Evolutionary conservation across 768 basidiomycete species (phyloP), one percentile per base, ranked within the genome.

Genomic region (Rhizopogon sp.): DNA sequence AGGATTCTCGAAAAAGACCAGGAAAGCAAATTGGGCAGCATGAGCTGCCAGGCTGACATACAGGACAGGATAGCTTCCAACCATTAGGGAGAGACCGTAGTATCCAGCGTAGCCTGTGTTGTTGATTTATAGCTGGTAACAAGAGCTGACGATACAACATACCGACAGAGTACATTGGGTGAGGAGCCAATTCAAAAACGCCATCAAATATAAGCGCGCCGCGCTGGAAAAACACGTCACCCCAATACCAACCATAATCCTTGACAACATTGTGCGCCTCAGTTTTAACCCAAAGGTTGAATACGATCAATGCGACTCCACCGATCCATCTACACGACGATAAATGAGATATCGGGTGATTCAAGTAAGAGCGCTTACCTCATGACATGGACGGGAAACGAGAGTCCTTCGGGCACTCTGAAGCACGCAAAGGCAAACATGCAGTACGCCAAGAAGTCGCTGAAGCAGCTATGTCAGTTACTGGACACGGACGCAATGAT

Each of bases 241-340:
- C 94, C 93, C 93, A 93, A 69, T 94, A 98, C 94, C 93, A 98
- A 14, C 94, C 95, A 61, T 96, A 98, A 65, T 98, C 96, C 63
- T 97, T 98, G 57, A 98, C 94, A 47, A 98, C 93, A 52, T 93
- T 82, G 68, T 99, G 97, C 0, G 97, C 97, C 66, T 98, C 96
- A 2, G 89, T 90, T 68, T 99, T 99, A 58, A 99, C 93, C 94
- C 95, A 98, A 37, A 98, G 79, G 69, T 99, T 98, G 79, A 98
- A 98, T 20, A 79, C 81, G 66, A 98, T 93, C 25, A 99, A 75
- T 0, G 82, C 79, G 56, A 90, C 67, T 5, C 97, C 97, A 20
- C 88, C 87, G 43, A 88, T 71, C 96, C 96, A 99, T 61, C 92
- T 92, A 55, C 2, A 55, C 20, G 45, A 40, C 43, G 35, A 55